phyloP scores from a whole-genome alignment of 805 yeast genomes.

The Yarrowia bubula region DNA sequence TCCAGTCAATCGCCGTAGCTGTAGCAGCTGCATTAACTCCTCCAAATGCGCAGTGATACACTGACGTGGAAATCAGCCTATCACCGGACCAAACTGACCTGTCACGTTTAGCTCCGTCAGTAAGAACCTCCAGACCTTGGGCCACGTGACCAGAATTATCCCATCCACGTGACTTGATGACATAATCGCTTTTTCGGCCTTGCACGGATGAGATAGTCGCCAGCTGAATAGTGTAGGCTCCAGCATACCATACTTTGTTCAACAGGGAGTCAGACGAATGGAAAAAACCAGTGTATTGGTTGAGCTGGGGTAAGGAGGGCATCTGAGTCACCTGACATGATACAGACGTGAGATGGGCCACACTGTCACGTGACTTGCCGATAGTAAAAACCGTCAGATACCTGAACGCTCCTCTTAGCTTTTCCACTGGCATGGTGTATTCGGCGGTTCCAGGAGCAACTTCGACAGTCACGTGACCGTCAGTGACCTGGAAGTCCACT shows the following conservation, averaged over 20 bases:
- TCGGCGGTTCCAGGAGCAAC: neutral
- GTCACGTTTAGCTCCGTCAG: conserved; percentile 3
- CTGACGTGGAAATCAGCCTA: neutral
- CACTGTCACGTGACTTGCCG: neutral
- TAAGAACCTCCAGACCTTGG: conserved; percentile 2
- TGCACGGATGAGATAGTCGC: neutral
- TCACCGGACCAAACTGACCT: conserved; percentile 10
- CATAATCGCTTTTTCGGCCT: neutral
- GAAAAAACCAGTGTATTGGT: neutral
- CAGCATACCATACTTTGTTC: conserved; percentile 7
- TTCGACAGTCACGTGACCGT: conserved; percentile 5
- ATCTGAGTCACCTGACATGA: conserved; percentile 12
- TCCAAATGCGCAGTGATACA: neutral
- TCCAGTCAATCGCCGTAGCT: neutral
- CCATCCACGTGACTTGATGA: neutral
- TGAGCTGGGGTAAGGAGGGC: neutral
- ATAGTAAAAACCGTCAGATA: neutral
- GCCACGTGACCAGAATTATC: neutral
- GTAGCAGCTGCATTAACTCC: neutral
- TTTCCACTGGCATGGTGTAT: neutral
- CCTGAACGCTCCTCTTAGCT: neutral
- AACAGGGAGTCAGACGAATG: neutral
- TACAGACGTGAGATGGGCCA: neutral
- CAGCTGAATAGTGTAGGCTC: conserved; percentile 9
- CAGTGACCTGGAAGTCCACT: neutral